These are phyloP conservation scores for Fusarium sp. DNA, from an alignment of 2,329 filamentous ascomycete genomes.

Conservation along the genomic window DNA sequence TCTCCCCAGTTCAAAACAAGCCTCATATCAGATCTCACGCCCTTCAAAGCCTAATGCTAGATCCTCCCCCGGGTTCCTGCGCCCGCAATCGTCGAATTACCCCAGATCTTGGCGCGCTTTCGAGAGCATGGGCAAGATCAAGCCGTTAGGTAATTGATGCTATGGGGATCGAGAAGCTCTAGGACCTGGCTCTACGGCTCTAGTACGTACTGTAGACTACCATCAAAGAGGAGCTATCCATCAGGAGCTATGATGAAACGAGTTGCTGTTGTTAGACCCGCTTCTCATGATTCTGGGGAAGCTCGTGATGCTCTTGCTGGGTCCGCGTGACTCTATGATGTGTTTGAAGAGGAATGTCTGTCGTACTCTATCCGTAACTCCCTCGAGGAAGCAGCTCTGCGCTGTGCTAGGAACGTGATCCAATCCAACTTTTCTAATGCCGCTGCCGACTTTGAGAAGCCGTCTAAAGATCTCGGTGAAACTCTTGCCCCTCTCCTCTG, in stretches of 20 bases:
- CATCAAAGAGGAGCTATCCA: neutral
- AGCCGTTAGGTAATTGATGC: conserved; percentile 33
- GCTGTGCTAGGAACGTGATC: neutral
- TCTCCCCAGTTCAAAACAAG: neutral
- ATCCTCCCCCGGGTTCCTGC: neutral
- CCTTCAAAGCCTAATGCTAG: neutral
- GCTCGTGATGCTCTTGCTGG: neutral
- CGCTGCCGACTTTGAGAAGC: neutral
- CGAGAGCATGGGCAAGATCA: conserved; percentile 4
- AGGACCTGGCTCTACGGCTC: neutral
- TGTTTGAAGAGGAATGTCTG: neutral
- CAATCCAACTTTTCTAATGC: neutral
- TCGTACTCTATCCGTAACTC: neutral
- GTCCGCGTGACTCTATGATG: neutral
- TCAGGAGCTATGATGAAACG: neutral
- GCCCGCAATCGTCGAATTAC: neutral
- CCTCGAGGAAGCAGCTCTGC: neutral
- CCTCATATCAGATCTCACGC: neutral
- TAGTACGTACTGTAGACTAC: neutral
- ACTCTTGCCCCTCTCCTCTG: neutral
- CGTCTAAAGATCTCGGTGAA: neutral
- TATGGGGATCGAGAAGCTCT: neutral
- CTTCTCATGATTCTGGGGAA: neutral
- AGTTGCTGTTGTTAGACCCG: neutral
- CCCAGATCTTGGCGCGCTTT: conserved; percentile 23